These are phyloP conservation scores for Chenopodium formosanum DNA, from an alignment of 148 eudicot species.

Conservation along the genomic window DNA sequence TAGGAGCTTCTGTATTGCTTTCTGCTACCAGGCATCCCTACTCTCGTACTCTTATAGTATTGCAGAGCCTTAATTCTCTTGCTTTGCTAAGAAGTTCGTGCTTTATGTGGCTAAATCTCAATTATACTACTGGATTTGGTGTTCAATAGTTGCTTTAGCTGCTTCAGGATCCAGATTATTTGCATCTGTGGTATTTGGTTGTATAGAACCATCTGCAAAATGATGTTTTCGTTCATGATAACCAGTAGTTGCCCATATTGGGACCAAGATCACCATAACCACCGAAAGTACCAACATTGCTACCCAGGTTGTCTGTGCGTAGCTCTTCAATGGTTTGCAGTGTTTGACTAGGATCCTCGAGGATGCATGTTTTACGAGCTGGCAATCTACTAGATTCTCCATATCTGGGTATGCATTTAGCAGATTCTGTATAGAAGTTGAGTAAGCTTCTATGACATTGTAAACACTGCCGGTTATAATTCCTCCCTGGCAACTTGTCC, in stretches of 20 bases:
- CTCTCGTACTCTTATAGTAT: neutral
- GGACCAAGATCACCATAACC: constrained; percentile 44
- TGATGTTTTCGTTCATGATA: constrained; percentile 30
- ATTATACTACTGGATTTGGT: neutral
- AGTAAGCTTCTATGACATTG: constrained; percentile 40
- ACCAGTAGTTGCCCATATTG: constrained; percentile 39
- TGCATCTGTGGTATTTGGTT: constrained; percentile 26
- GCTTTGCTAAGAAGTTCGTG: neutral
- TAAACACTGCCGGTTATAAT: constrained; percentile 33
- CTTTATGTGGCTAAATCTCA: neutral
- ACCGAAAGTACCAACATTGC: constrained; percentile 45
- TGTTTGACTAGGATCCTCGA: constrained; percentile 47
- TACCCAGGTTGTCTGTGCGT: constrained; percentile 43
- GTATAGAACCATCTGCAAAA: constrained; percentile 23
- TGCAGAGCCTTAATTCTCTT: neutral
- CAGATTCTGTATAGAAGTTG: constrained; percentile 53
- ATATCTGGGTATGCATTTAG: constrained; percentile 57
- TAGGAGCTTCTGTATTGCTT: neutral
- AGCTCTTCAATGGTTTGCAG: constrained; percentile 61
- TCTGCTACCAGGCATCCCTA: neutral
- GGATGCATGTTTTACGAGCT: constrained; percentile 54
- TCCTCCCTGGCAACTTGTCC: constrained; percentile 43
- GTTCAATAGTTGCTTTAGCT: neutral
- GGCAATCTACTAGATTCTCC: constrained; percentile 65
- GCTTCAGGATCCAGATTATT: neutral